Evolutionary conservation across 2,329 filamentous ascomycete genomes (phyloP).

Genomic region (Colletotrichum graminicola): DNA sequence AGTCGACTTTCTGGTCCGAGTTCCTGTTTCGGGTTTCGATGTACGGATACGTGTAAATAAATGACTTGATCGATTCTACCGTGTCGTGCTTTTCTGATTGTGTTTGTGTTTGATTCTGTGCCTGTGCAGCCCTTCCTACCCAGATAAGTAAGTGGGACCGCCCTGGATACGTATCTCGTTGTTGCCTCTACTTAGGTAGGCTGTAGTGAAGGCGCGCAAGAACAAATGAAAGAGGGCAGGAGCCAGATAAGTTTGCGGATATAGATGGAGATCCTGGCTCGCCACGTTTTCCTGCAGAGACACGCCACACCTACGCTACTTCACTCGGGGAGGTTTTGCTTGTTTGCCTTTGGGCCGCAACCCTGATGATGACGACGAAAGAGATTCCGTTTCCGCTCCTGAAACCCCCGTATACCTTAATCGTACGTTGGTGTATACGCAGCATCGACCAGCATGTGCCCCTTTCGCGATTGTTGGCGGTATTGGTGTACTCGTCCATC

Average conservation of each 20-base stretch:
- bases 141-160: no score
- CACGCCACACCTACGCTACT: conserved; percentile 2
- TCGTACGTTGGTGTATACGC: background rate
- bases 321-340: background rate
- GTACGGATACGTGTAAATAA: no score
- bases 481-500: no score
- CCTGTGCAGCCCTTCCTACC: no score
- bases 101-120: background rate
- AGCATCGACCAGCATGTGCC: conserved; percentile 1
- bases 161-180: background rate
- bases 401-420: background rate
- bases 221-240: background rate
- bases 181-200: background rate
- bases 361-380: conserved; percentile 2
- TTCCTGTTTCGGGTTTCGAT: background rate
- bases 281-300: conserved; percentile 37
- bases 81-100: background rate
- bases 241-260: background rate
- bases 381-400: background rate
- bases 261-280: conserved; percentile 19
- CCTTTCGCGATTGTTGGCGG: background rate
- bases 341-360: background rate
- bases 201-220: background rate
- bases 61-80: no score
- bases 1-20: background rate